Evolutionary conservation across 495 filamentous ascomycete species (phyloP), one percentile per base, ranked within the genome.

Genomic region (Penicillium ucsense): DNA sequence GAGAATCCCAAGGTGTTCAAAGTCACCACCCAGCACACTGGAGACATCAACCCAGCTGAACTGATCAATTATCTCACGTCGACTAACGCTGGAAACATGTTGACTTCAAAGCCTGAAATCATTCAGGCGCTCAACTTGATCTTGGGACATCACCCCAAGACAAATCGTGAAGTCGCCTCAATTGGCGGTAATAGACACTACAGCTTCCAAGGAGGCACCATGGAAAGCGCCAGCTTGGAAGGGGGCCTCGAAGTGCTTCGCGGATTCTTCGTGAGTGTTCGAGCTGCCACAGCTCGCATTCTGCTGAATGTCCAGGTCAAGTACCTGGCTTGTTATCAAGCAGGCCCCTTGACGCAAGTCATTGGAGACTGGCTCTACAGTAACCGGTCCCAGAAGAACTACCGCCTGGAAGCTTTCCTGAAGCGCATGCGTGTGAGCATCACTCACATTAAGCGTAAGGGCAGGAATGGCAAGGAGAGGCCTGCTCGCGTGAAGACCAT

Each of bases 261-360:
- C 42, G 84, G 85, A 0, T 87, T 76, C 53, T 85, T 84, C 49
- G 70, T 81, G 44, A 86, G 82, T 61, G 76, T 82, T 10, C 80
- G 84, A 27, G 68, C 75, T 0, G 81, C 79, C 6, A 86, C 84
- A 3, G 75, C 77, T 3, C 74, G 83, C 5, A 53, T 85, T 7
- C 65, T 86, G 1, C 60, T 85, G 4, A 86, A 88, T 45, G 73
- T 78, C 3, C 70, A 75, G 44, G 69, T 75, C 36, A 73, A 72
- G 39, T 67, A 75, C 46, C 31, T 60, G 4, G 72, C 70, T 3
- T 66, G 61, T 43, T 73, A 71, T 52, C 43, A 70, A 38, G 48
- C 54, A 36, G 66, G 64, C 3, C 55, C 54, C n/a, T 44, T 75
- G 38, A 32, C 9, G 5, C 40, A 47, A 4, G 43, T 66, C 27